Base-by-base conservation (phyloP, 352 stramenopile species). In the Globisporangium polare region DNA sequence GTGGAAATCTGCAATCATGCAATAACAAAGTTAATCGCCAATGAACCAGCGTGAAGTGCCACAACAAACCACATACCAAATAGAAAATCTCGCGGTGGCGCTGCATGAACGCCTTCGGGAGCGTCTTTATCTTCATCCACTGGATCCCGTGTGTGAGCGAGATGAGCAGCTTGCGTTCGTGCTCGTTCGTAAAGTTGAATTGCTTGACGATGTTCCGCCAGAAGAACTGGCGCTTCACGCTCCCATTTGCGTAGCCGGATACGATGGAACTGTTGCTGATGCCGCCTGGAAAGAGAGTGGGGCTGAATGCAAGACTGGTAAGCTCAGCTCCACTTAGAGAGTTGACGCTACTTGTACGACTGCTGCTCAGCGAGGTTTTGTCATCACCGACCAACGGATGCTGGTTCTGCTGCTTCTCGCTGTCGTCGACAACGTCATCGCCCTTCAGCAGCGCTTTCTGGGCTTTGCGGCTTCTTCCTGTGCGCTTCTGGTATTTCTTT, bases 31-130 rank as follows among this genome's bases (percentile, higher is more conserved):
- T n/a, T 6, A 33, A 9, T 35, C 10, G 3, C 17, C 2, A 27
- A 50, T 26, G 13, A 29, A 17, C 10, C 3, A 39, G 33, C 10
- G 5, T 12, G 15, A 31, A 52, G 29, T 33, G 8, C 20, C 31
- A 2, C 5, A 5, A 56, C 10, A 63, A 24, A 17, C 17, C 9
- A 60, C 68, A 51, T 52, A 88, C 74, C 31, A 93, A 59, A 45
- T 90, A 72, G 58, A 92, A 95, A 55, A 95, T 82, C 61, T 93
- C 83, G 54, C 77, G 82, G 59, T 93, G 86, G 47, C 83, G 82
- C 17, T 65, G 67, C 27, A 90, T 72, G 66, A 95, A 91, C 45
- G 72, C 55, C 10, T 42, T 51, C 0, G 82, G 75, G 1, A 95
- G 53, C 2, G 71, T 51, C 22, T 58, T 68, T 74, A 88, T 81